Evolutionary conservation across 108 stramenopile species (phyloP), one percentile per base, ranked within the genome.

Genomic region (Ochromonas danica): DNA sequence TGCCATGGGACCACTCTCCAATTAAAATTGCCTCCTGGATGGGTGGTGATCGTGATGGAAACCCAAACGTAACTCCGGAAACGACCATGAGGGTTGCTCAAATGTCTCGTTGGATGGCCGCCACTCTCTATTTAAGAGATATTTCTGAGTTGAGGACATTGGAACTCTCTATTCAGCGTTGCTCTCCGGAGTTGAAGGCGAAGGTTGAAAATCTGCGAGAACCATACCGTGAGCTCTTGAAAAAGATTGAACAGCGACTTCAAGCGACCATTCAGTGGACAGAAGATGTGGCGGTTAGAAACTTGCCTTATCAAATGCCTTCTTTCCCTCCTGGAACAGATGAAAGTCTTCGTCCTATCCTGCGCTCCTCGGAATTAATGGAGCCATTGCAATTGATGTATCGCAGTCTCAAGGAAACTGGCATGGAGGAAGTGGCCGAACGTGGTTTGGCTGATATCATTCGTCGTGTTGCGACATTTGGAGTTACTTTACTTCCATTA

Each of bases 21-120:
- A 89, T 98, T 70, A 87, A 90, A 40, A 95, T 98, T 79, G 95
- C 93, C 1, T 92, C 92, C 2, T 97, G 96, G 96, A 97, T 97
- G 85, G 94, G 94, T 31, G 94, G 94, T 35, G 94, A 97, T 78
- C 90, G 95, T 6, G 97, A 98, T 81, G 96, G 97, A n/a, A 98
- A 98, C 83, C 97, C 97, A 35, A 96, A 96, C 87, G 94, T 94
- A n/a, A 94, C 94, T 0, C 93, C 97, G 2, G 84, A 85, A 40
- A 94, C 94, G 0, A 98, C 97, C 6, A 71, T 82, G 43, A 92
- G 93, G 79, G 95, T 96, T 35, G 86, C 90, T 1, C 81, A 90
- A 30, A 83, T 90, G 39, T 91, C 95, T 78, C 84, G 95, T 3
- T 82, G 94, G 39, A 85, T 91, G 36, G 97, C 93, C 3, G 93